Evolutionary conservation across 805 yeast species (phyloP).

Genomic region (Scheffersomyces lignosus): DNA sequence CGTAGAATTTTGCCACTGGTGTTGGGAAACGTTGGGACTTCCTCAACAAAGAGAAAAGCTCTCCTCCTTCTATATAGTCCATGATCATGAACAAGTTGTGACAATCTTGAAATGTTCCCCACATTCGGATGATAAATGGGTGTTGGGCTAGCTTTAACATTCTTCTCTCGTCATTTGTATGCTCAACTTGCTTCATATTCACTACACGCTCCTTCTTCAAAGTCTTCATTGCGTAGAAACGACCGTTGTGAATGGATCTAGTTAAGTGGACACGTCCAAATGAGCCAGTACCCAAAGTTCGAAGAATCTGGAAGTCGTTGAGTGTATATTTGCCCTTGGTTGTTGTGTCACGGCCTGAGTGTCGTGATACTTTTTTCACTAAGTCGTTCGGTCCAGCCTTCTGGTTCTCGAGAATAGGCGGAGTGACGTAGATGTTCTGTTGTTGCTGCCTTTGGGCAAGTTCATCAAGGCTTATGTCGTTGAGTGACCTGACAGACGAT

Average conservation of each 20-base stretch:
- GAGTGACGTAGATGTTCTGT: constrained; percentile 24
- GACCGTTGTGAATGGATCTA: constrained; percentile 56
- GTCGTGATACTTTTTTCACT: constrained; percentile 8
- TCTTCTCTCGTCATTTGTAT: constrained; percentile 61
- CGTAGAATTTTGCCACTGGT: constrained; percentile 63
- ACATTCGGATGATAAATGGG: constrained; percentile 61
- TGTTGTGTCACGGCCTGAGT: constrained; percentile 26
- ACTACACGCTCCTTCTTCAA: constrained; percentile 58
- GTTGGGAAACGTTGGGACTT: constrained; percentile 61
- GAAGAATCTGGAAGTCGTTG: constrained; percentile 53
- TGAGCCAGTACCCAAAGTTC: constrained; percentile 62
- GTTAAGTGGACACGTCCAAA: constrained; percentile 63
- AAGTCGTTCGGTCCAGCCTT: constrained; percentile 13
- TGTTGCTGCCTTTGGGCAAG: constrained; percentile 27
- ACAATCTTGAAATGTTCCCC: constrained; percentile 67
- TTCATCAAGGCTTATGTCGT: constrained; percentile 28
- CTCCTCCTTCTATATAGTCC: constrained; percentile 69
- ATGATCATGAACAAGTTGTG: constrained; percentile 59
- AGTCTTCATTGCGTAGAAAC: constrained; percentile 61
- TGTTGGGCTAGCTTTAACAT: constrained; percentile 59
- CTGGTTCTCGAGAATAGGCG: constrained; percentile 18
- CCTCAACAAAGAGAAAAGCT: constrained; percentile 53
- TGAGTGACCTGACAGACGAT: constrained; percentile 21
- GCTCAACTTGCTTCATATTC: constrained; percentile 63
- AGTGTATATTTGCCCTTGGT: constrained; percentile 60